Conservation (phyloP, 345 rosid genomes). For the Salix udensis region DNA sequence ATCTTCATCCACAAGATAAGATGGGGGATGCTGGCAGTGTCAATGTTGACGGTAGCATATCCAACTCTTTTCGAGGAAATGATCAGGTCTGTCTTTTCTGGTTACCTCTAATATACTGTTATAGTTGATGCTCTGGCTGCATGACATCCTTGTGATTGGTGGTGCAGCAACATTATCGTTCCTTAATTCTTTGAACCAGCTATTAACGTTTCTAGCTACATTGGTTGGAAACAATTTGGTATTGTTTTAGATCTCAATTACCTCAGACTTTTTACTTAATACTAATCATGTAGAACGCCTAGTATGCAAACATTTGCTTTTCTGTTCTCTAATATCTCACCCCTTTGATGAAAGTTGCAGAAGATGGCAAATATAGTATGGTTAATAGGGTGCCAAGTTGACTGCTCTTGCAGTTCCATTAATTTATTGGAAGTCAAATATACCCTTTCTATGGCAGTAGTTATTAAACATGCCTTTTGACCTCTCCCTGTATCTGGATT, state of each 20-base stretch:
- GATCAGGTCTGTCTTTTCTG: conserved; percentile 75
- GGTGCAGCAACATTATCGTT: background rate
- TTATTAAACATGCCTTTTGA: background rate
- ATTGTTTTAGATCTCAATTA: background rate
- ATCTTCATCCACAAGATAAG: conserved; percentile 81
- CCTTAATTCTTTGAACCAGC: background rate
- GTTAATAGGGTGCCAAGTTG: background rate
- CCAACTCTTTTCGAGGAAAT: conserved; percentile 90
- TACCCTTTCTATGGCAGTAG: background rate
- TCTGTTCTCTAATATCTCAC: background rate
- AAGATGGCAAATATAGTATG: background rate
- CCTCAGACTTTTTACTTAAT: background rate
- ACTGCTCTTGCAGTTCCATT: background rate
- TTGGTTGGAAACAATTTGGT: background rate
- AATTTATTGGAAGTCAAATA: background rate
- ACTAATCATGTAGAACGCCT: background rate
- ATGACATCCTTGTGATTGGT: background rate
- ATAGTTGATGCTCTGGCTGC: background rate
- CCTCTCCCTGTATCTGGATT: background rate
- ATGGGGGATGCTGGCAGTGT: conserved; percentile 69
- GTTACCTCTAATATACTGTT: background rate
- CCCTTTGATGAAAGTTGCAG: background rate
- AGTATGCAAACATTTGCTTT: background rate
- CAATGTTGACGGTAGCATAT: conserved; percentile 71
- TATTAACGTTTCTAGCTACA: background rate